Percentiles rank a stretch among this genome's conserved stretches.
These are phyloP conservation scores for Komagataella pseudopastoris DNA, from an alignment of 805 yeast genomes.

Conservation along the genomic window DNA sequence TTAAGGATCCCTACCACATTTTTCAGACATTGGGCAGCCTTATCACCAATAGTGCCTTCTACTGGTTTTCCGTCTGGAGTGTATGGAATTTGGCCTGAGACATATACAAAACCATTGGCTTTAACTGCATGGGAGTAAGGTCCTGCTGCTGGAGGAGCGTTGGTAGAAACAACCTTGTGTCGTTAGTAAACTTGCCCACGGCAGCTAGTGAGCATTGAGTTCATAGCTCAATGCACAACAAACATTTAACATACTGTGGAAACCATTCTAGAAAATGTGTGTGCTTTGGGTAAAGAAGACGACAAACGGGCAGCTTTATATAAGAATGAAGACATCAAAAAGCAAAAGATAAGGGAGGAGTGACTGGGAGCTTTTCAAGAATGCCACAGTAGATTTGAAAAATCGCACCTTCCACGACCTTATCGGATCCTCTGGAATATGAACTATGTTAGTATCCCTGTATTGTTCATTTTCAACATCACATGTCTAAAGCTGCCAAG, in stretches of 20 bases:
- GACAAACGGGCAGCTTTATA: not conserved
- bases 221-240: not conserved
- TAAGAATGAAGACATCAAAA: not conserved
- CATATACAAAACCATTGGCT: conserved; percentile 79
- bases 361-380: not conserved
- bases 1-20: conserved; percentile 63
- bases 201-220: not conserved
- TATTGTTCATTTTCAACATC: not conserved
- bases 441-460: not conserved
- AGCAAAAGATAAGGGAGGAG: not conserved
- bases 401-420: not conserved
- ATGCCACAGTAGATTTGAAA: not conserved
- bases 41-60: conserved; percentile 63
- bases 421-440: not conserved
- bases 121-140: conserved; percentile 93
- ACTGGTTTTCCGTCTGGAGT: conserved; percentile 73
- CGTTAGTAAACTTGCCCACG: not conserved
- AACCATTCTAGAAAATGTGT: not conserved
- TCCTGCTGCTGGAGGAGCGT: conserved; percentile 95
- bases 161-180: conserved; percentile 41
- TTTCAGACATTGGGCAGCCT: conserved; percentile 61
- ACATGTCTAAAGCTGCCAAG: conserved; percentile 74
- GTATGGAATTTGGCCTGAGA: conserved; percentile 92
- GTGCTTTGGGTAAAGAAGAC: not conserved
- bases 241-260: not conserved